These are phyloP conservation scores for Phaffia tasmanica DNA, from an alignment of 768 basidiomycete genomes.

Conservation along the genomic window DNA sequence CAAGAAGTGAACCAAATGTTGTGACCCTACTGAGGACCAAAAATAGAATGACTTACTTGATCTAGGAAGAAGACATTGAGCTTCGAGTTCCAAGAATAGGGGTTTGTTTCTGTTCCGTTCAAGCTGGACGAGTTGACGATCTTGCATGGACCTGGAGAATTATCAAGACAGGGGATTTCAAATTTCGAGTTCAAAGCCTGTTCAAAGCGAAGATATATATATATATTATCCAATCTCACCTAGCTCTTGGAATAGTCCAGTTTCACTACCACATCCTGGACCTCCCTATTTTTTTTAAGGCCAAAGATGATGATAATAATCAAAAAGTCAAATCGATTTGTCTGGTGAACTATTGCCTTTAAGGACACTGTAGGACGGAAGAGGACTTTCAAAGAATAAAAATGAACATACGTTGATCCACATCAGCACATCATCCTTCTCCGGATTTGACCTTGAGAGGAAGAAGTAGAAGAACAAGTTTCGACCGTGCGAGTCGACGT, in stretches of 20 bases:
- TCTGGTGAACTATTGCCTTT: background rate
- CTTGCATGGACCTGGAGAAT: slow-evolving; percentile 22
- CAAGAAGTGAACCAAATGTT: too few relatives aligned
- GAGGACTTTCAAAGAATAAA: too few relatives aligned
- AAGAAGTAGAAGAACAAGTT: slow-evolving; percentile 26
- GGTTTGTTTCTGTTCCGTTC: slow-evolving; percentile 16
- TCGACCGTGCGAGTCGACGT: slow-evolving; percentile 21
- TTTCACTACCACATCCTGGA: background rate
- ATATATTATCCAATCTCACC: background rate
- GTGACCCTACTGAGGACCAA: too few relatives aligned
- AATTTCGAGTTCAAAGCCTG: background rate
- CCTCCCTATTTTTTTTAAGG: too few relatives aligned
- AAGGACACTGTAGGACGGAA: background rate
- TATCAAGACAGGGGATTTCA: background rate
- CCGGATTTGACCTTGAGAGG: slow-evolving; percentile 19
- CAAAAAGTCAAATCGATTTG: too few relatives aligned
- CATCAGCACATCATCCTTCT: slow-evolving; percentile 26
- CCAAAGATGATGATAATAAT: too few relatives aligned
- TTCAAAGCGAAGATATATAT: background rate
- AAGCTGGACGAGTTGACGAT: slow-evolving; percentile 8
- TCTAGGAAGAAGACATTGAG: slow-evolving; percentile 30
- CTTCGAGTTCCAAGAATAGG: slow-evolving; percentile 27
- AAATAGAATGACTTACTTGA: background rate
- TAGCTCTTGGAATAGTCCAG: background rate
- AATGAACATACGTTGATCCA: slow-evolving; percentile 9